Conservation (phyloP, 176 grass and related monocot genomes). For the sorghum (Sorghum bicolor) region DNA sequence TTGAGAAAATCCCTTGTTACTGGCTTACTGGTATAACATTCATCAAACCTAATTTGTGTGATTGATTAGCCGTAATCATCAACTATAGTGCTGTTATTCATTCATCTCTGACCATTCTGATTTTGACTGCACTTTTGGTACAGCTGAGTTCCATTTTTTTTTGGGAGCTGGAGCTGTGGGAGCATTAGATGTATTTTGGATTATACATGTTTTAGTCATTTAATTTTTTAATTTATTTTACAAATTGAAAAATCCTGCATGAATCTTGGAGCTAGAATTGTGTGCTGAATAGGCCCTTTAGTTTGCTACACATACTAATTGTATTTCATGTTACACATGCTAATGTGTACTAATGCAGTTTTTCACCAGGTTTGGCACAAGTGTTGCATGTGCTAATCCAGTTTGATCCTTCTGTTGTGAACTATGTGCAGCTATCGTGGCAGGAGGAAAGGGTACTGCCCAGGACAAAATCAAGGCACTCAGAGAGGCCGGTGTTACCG, state of each 20-base stretch:
- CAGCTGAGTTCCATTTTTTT: background rate
- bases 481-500: conserved; percentile 83
- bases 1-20: background rate
- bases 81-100: background rate
- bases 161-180: background rate
- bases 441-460: conserved; percentile 91
- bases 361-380: background rate
- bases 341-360: background rate
- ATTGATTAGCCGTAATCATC: background rate
- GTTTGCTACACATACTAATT: background rate
- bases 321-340: background rate
- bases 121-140: background rate
- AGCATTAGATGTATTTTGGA: background rate
- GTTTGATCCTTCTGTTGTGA: background rate
- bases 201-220: background rate
- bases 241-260: background rate
- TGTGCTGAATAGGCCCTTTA: background rate
- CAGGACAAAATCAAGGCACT: conserved; percentile 94
- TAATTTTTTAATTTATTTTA: background rate
- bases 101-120: background rate
- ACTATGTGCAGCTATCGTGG: conserved; percentile 77
- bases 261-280: background rate
- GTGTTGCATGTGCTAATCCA: conserved; percentile 22
- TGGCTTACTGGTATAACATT: background rate
- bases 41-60: conserved; percentile 7